A percentile compares a stretch with the other conserved stretches of the same genome.
Conservation (phyloP, 257 asterid species). For the Solanum chmielewskii region DNA sequence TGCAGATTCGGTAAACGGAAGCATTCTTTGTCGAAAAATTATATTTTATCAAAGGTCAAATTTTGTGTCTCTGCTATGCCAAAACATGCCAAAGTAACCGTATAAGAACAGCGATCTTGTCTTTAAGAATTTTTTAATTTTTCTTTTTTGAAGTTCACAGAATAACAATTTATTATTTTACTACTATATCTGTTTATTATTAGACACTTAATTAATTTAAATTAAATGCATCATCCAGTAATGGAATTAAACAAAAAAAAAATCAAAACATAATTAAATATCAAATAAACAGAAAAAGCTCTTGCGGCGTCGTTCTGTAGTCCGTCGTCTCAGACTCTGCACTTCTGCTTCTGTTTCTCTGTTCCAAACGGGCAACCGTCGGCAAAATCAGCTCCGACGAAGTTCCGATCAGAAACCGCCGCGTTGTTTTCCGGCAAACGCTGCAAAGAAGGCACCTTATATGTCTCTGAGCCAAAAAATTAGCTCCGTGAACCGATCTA, state of each 20-base stretch:
- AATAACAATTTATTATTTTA: neutral
- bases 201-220: neutral
- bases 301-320: neutral
- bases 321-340: neutral
- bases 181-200: neutral
- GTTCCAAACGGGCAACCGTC: neutral
- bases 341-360: neutral
- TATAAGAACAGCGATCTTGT: too few species aligned
- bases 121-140: too few species aligned
- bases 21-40: too few species aligned
- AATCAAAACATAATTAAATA: neutral
- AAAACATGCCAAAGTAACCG: too few species aligned
- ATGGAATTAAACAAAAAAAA: neutral
- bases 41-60: too few species aligned
- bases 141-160: neutral
- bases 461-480: conserved; percentile 34
- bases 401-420: conserved; percentile 20
- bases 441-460: conserved; percentile 28
- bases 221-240: neutral
- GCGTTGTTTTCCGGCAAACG: conserved; percentile 13
- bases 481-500: conserved; percentile 29
- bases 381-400: conserved; percentile 17
- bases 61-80: too few species aligned
- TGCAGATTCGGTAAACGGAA: too few species aligned
- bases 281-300: conserved; percentile 21